phyloP scores from a whole-genome alignment of 176 grass and related monocot species.

The Poa pratensis region DNA sequence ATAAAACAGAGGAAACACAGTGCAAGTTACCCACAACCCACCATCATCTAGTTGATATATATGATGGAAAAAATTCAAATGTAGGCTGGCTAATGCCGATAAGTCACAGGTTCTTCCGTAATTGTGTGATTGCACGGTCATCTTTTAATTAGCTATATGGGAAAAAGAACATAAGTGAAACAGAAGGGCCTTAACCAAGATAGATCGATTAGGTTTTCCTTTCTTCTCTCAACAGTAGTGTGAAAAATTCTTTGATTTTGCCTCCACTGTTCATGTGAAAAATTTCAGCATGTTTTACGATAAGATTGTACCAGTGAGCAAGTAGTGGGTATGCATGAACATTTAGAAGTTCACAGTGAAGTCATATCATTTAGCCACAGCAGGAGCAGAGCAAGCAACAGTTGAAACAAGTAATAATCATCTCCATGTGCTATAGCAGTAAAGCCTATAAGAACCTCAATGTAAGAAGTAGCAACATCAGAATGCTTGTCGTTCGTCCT shows the following conservation, averaged over 20 bases:
- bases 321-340: background rate
- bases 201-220: conserved; percentile 8
- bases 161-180: background rate
- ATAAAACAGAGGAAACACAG: background rate
- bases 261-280: background rate
- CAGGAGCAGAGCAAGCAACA: background rate
- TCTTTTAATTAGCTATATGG: conserved; percentile 1
- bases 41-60: background rate
- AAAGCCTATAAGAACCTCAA: conserved; percentile 50
- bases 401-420: conserved; percentile 32
- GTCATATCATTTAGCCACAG: background rate
- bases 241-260: background rate
- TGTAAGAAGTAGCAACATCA: conserved; percentile 63
- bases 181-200: background rate
- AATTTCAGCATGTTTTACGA: conserved; percentile 8
- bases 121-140: background rate
- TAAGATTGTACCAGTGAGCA: background rate
- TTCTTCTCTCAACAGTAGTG: background rate
- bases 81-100: background rate
- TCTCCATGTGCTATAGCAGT: conserved; percentile 7
- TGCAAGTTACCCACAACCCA: background rate
- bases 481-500: conserved; percentile 80
- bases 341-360: background rate
- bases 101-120: background rate
- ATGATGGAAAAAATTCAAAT: background rate